Evolutionary conservation across 23 red algal genomes (phyloP).

Genomic region (Agarophyton chilense): DNA sequence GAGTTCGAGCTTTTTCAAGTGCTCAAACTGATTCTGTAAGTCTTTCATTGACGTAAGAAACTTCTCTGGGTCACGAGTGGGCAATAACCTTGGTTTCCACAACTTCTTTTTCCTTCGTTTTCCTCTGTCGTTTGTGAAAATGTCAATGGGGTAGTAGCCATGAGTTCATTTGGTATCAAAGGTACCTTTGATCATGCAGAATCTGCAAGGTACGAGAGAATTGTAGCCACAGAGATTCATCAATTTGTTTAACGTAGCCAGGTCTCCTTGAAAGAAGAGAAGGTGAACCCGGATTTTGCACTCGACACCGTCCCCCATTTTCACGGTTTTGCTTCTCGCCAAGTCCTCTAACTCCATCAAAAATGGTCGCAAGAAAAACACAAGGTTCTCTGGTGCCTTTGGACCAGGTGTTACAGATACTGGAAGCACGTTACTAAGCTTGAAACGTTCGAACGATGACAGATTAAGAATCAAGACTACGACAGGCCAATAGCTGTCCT

Average conservation of each 20-base stretch:
- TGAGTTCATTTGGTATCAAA: neutral
- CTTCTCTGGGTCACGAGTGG: neutral
- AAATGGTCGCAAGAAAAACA: neutral
- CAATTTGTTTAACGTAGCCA: neutral
- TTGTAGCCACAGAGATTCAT: neutral
- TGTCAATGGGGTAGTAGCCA: neutral
- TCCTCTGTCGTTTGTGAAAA: neutral
- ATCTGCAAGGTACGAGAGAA: neutral
- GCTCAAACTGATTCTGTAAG: neutral
- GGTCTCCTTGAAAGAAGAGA: neutral
- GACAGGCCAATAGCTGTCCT: slow-evolving; percentile 7
- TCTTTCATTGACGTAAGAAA: too few species aligned
- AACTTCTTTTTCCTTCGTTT: neutral
- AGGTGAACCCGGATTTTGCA: neutral
- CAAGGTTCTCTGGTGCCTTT: neutral
- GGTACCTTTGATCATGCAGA: neutral
- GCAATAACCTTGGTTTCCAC: neutral
- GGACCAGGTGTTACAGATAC: neutral
- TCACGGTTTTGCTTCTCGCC: neutral
- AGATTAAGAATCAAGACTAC: neutral
- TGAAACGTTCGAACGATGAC: neutral
- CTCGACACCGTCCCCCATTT: neutral
- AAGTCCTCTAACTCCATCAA: neutral
- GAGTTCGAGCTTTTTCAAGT: neutral
- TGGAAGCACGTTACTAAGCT: neutral